These are phyloP conservation scores for Nyssa sinensis DNA, from an alignment of 148 eudicot genomes.

Conservation along the genomic window DNA sequence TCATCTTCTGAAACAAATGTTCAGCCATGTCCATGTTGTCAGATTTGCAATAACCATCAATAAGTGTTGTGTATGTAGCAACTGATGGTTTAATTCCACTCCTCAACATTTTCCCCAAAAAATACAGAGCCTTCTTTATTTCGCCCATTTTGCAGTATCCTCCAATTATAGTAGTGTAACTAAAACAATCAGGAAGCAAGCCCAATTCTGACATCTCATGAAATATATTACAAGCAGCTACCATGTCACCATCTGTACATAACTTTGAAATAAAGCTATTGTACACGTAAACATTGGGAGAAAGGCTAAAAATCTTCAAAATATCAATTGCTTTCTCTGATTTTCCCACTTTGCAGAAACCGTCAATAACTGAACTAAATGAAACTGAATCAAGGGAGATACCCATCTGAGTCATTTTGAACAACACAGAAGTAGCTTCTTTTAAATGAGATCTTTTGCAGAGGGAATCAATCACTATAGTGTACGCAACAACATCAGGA, in stretches of 20 bases:
- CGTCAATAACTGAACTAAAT: conserved; percentile 41
- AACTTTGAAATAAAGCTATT: conserved; percentile 44
- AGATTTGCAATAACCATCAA: conserved; percentile 33
- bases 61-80: conserved; percentile 37
- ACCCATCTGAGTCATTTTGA: conserved; percentile 43
- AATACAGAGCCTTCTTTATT: conserved; percentile 30
- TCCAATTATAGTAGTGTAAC: conserved; percentile 40
- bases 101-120: conserved; percentile 43
- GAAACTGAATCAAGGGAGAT: conserved; percentile 41
- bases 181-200: conserved; percentile 36
- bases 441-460: conserved; percentile 34
- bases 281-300: conserved; percentile 38
- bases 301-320: conserved; percentile 29
- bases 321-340: conserved; percentile 28
- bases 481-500: conserved; percentile 48
- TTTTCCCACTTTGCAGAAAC: conserved; percentile 30
- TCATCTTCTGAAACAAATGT: conserved; percentile 31
- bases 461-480: conserved; percentile 40
- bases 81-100: conserved; percentile 41
- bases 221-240: conserved; percentile 31
- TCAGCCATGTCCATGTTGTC: conserved; percentile 36
- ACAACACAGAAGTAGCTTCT: conserved; percentile 48
- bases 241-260: conserved; percentile 42
- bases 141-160: conserved; percentile 40
- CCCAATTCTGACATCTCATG: conserved; percentile 40